Conservation (phyloP, 2,329 filamentous ascomycete species). For the Periglandula ipomoeae region DNA sequence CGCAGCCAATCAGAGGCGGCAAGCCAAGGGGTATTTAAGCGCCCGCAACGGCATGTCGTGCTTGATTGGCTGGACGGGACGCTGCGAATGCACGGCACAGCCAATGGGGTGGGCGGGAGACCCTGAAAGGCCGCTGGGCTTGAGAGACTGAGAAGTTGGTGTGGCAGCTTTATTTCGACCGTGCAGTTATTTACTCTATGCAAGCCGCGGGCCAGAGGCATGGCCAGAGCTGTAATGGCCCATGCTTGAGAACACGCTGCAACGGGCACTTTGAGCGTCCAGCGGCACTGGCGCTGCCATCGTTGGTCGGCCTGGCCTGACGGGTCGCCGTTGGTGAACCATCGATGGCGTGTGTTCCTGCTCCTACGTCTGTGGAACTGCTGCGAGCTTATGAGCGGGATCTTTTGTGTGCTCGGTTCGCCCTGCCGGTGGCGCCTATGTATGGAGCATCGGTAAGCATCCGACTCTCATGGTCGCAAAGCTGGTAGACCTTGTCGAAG, state of each 20-base stretch:
- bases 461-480: not conserved
- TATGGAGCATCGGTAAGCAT: not conserved
- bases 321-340: no score
- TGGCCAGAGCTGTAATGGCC: no score
- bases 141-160: constrained; percentile 1
- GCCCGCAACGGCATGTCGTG: constrained; percentile 17
- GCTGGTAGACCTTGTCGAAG: no score
- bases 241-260: not conserved
- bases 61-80: constrained; percentile 18
- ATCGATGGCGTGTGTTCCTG: no score
- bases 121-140: no score
- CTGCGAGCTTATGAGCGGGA: no score
- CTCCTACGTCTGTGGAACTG: no score
- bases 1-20: constrained; percentile 18
- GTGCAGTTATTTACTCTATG: not conserved
- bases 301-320: not conserved
- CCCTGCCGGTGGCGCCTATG: not conserved
- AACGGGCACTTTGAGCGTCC: not conserved
- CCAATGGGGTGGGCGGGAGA: constrained; percentile 17
- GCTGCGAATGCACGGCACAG: constrained; percentile 9
- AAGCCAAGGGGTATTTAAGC: constrained; percentile 19
- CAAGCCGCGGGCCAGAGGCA: not conserved
- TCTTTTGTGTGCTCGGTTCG: not conserved
- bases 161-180: not conserved
- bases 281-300: not conserved